A percentile compares a stretch with the other conserved stretches of the same genome.
Evolutionary conservation across 805 yeast species (phyloP).

Genomic region (Candida lessepsii): DNA sequence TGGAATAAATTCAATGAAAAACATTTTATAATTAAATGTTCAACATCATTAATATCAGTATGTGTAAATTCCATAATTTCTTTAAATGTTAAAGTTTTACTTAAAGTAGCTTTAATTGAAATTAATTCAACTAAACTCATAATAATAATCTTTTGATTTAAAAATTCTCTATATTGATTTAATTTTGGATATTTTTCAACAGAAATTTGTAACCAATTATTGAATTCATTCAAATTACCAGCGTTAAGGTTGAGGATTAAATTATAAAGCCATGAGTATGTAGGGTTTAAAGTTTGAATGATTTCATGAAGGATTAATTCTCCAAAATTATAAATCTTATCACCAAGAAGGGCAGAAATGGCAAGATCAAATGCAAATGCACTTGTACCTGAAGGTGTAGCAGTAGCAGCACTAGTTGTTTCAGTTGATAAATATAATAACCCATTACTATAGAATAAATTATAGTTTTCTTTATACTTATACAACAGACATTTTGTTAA

Average conservation of each 20-base stretch:
- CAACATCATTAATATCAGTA: slow-evolving; percentile 71
- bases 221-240: slow-evolving; percentile 73
- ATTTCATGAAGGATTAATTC: slow-evolving; percentile 90
- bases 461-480: slow-evolving; percentile 75
- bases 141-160: slow-evolving; percentile 87
- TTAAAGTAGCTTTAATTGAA: slow-evolving; percentile 70
- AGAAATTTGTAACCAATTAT: slow-evolving; percentile 43
- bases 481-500: slow-evolving; percentile 74
- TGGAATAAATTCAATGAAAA: slow-evolving; percentile 77
- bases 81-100: slow-evolving; percentile 68
- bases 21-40: slow-evolving; percentile 87
- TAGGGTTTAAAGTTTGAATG: slow-evolving; percentile 49
- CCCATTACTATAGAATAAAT: slow-evolving; percentile 76
- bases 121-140: slow-evolving; percentile 89
- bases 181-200: slow-evolving; percentile 51
- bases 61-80: slow-evolving; percentile 72
- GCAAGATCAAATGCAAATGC: slow-evolving; percentile 70
- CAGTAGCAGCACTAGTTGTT: slow-evolving; percentile 19
- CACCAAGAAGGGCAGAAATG: slow-evolving; percentile 86
- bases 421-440: slow-evolving; percentile 65
- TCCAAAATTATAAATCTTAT: slow-evolving; percentile 91
- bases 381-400: neutral
- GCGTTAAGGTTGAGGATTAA: slow-evolving; percentile 68
- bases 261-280: slow-evolving; percentile 67
- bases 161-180: slow-evolving; percentile 56